phyloP scores from a whole-genome alignment of 805 yeast species.

The Saccharomycopsis sp. region DNA sequence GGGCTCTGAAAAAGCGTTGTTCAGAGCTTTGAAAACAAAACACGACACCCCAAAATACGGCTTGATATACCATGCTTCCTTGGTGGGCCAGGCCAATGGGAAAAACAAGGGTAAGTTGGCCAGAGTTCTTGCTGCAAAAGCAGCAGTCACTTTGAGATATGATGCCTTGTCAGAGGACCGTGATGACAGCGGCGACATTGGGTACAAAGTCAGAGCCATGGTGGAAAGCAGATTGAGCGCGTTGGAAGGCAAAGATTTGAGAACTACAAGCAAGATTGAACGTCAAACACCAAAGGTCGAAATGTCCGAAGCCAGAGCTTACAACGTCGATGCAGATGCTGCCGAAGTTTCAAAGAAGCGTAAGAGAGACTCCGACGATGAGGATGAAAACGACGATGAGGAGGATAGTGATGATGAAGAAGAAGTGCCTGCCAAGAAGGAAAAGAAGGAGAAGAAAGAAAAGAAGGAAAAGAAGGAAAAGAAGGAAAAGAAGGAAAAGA shows the following conservation, averaged over 20 bases:
- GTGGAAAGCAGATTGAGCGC: constrained; percentile 92
- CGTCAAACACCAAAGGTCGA: constrained; percentile 83
- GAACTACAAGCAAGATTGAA: constrained; percentile 77
- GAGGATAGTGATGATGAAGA: constrained; percentile 29
- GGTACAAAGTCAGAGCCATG: constrained; percentile 83
- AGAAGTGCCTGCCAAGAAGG: constrained; percentile 26
- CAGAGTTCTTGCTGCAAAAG: constrained; percentile 96
- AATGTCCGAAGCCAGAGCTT: constrained; percentile 73
- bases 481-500: constrained; percentile 16
- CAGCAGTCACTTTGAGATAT: constrained; percentile 92
- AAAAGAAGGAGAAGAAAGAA: constrained; percentile 30
- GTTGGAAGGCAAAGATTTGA: constrained; percentile 91
- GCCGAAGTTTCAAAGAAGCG: constrained; percentile 32
- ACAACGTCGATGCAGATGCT: constrained; percentile 93
- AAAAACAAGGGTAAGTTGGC: constrained; percentile 98
- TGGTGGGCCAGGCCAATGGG: constrained; percentile 97
- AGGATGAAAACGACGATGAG: constrained; percentile 32
- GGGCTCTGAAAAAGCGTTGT: constrained; percentile 98
- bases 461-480: constrained; percentile 12
- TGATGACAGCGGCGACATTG: constrained; percentile 91
- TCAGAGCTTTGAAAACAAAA: constrained; percentile 97
- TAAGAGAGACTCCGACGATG: constrained; percentile 30
- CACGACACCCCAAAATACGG: constrained; percentile 99
- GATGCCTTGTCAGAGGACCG: constrained; percentile 97
- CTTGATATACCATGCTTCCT: constrained; percentile 89